Conservation (phyloP, 2,329 filamentous ascomycete species). For the Reticulascus tulasneorum region DNA sequence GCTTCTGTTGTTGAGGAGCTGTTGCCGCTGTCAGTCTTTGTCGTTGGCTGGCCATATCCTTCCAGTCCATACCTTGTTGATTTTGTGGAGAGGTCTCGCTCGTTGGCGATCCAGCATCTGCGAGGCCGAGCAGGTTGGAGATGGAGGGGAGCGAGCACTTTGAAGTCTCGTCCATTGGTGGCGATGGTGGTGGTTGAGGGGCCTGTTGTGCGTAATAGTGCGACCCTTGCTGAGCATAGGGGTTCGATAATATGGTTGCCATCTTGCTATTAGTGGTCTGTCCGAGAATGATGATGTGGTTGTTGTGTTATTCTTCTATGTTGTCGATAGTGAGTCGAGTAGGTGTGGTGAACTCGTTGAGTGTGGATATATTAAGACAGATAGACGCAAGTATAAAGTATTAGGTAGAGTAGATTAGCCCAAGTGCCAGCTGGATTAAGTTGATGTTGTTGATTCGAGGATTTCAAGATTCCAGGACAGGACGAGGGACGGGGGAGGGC, state of each 20-base stretch:
- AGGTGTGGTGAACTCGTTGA: slow-evolving; percentile 2
- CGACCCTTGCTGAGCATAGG: slow-evolving; percentile 42
- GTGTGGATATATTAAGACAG: slow-evolving; percentile 18
- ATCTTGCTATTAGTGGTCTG: slow-evolving; percentile 15
- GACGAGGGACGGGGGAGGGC: slow-evolving; percentile 22
- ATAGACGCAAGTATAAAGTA: slow-evolving; percentile 19
- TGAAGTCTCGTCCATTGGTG: slow-evolving; percentile 67
- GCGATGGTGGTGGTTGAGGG: slow-evolving; percentile 67
- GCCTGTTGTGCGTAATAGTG: slow-evolving; percentile 46
- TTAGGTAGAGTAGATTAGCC: slow-evolving; percentile 23
- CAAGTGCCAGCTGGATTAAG: slow-evolving; percentile 30
- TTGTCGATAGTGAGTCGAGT: slow-evolving; percentile 8
- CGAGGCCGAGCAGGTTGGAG: slow-evolving; percentile 80
- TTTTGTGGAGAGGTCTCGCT: slow-evolving; percentile 49
- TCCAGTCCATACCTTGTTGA: slow-evolving; percentile 12
- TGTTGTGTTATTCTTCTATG: slow-evolving; percentile 3
- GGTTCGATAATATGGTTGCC: slow-evolving; percentile 28
- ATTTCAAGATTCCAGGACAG: slow-evolving; percentile 16
- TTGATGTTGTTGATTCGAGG: slow-evolving; percentile 22
- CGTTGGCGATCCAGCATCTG: slow-evolving; percentile 63
- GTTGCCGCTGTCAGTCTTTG: slow-evolving; percentile 9
- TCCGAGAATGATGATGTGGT: slow-evolving; percentile 1
- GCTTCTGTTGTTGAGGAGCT: slow-evolving; percentile 29
- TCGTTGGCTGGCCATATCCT: slow-evolving; percentile 24
- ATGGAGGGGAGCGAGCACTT: slow-evolving; percentile 91